These are phyloP conservation scores for Populus alba DNA, from an alignment of 345 rosid species.

Conservation along the genomic window DNA sequence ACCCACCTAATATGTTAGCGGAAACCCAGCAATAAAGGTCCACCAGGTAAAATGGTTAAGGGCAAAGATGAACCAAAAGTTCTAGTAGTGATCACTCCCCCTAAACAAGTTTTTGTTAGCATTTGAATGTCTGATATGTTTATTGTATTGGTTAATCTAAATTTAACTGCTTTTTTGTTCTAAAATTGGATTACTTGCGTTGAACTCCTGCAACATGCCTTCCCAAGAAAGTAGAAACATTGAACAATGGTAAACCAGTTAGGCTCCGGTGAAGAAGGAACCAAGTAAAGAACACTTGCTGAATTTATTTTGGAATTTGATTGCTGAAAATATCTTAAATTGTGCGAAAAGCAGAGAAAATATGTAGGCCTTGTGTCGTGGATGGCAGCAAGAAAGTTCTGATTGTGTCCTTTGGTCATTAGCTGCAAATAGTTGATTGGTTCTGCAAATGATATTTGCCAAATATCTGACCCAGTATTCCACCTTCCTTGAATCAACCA, in stretches of 20 bases:
- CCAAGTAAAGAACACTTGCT: too few species aligned
- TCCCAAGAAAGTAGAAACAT: slow-evolving; percentile 18
- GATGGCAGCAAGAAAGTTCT: too few species aligned
- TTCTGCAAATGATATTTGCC: slow-evolving; percentile 24
- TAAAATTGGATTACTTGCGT: not conserved
- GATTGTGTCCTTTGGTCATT: slow-evolving; percentile 13
- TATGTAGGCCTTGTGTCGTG: too few species aligned
- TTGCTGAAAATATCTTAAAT: not conserved
- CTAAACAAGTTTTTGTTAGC: not conserved
- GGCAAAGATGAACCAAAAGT: too few species aligned
- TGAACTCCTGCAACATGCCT: not conserved
- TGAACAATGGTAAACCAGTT: too few species aligned
- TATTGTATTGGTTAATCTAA: not conserved
- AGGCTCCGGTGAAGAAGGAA: too few species aligned
- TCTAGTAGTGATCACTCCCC: not conserved
- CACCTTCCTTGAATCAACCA: slow-evolving; percentile 16
- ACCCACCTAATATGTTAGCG: not conserved
- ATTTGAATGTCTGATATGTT: not conserved
- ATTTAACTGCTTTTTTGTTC: not conserved
- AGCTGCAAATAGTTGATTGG: slow-evolving; percentile 33
- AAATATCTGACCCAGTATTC: slow-evolving; percentile 26
- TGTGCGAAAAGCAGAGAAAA: too few species aligned
- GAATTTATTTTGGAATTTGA: not conserved
- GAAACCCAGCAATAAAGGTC: not conserved
- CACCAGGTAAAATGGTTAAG: too few species aligned